Evolutionary conservation across 1,284 basidiomycete genomes (phyloP).

Genomic region (Peniophora sp.): DNA sequence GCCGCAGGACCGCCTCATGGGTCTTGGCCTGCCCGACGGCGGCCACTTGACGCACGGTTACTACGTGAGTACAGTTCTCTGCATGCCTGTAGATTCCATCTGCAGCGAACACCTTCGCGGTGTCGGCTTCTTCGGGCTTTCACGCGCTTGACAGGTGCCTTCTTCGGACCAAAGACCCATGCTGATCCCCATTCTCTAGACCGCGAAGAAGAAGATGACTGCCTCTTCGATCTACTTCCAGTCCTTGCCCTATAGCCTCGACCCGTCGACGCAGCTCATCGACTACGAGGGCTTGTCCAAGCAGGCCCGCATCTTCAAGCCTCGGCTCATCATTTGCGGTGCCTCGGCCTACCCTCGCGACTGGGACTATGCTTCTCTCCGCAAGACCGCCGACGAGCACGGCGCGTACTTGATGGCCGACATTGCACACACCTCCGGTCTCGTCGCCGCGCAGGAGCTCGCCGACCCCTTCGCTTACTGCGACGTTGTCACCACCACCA

Average conservation of each 20-base stretch:
- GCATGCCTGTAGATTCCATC: not conserved
- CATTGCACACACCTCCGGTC: conserved; percentile 96
- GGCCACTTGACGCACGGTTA: conserved; percentile 98
- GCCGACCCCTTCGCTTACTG: conserved; percentile 95
- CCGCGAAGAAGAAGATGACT: conserved; percentile 99
- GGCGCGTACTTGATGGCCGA: conserved; percentile 92
- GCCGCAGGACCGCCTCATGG: conserved; percentile 99
- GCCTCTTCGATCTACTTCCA: conserved; percentile 99
- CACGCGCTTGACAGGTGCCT: not conserved
- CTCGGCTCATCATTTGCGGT: conserved; percentile 93
- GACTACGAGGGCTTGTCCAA: conserved; percentile 82
- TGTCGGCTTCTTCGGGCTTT: too few relatives aligned
- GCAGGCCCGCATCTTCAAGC: conserved; percentile 96
- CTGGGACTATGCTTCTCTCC: conserved; percentile 89
- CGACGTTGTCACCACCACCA: conserved; percentile 96
- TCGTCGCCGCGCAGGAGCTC: conserved; percentile 90
- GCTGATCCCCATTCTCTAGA: conserved; percentile 42
- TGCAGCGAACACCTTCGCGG: too few relatives aligned
- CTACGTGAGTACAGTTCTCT: conserved; percentile 55
- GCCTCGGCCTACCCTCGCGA: conserved; percentile 98
- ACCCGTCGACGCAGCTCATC: conserved; percentile 80
- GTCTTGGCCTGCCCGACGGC: conserved; percentile 96
- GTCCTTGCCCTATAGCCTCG: conserved; percentile 92
- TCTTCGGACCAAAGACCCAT: not conserved
- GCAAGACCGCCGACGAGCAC: conserved; percentile 80